phyloP scores from a whole-genome alignment of 148 eudicot genomes.

The Salicornia ramosissima region DNA sequence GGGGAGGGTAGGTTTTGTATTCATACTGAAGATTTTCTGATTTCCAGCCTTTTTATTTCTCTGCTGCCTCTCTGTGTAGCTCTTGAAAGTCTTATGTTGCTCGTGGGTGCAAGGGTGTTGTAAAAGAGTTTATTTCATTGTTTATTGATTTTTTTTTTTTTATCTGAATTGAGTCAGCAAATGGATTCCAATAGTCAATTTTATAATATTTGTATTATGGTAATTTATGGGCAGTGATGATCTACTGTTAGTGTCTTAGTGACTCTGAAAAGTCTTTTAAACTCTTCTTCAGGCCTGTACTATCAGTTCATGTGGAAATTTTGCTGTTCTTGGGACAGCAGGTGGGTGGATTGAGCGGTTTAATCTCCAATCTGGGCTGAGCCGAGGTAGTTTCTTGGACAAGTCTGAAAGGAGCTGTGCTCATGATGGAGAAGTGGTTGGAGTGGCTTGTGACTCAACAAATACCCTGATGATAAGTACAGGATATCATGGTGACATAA shows the following conservation, averaged over 20 bases:
- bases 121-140: too few species aligned
- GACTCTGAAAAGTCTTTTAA: background rate
- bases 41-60: too few species aligned
- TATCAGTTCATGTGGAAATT: conserved; percentile 95
- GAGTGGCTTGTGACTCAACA: conserved; percentile 93
- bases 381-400: conserved; percentile 85
- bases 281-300: conserved; percentile 54
- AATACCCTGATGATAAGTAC: conserved; percentile 83
- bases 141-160: too few species aligned
- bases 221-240: background rate
- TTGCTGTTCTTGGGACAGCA: conserved; percentile 85
- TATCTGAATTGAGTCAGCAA: too few species aligned
- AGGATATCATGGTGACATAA: conserved; percentile 87
- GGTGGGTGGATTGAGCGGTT: conserved; percentile 97
- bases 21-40: too few species aligned
- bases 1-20: background rate
- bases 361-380: conserved; percentile 94
- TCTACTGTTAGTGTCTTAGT: background rate
- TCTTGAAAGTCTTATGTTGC: background rate
- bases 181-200: background rate
- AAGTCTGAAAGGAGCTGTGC: conserved; percentile 48
- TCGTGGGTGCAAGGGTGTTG: background rate
- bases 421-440: conserved; percentile 87
- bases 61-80: background rate
- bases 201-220: too few species aligned